Evolutionary conservation across 441 rosid genomes (phyloP), one percentile per base, ranked within the genome.

Genomic region (Kokia cookei): DNA sequence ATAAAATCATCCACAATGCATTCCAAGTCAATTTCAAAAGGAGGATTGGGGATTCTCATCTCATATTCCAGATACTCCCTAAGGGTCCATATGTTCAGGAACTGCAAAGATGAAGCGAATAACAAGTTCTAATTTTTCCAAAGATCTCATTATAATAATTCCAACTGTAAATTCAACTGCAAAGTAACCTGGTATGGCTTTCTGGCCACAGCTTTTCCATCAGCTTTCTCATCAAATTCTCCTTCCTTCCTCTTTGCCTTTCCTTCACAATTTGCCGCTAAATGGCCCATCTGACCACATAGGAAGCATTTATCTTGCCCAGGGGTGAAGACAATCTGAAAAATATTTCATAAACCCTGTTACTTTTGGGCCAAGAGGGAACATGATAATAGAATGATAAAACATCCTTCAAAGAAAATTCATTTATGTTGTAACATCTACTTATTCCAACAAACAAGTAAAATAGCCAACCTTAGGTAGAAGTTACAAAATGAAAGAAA

Each of bases 301-400:
- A 93, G 64, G 84, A 93, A 92, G 89, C 99, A 96, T 80, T 93
- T 96, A 83, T 91, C 94, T 81, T 93, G 98, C 69, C 99, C 98
- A 13, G 99, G 98, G 40, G 96, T 91, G 73, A 92, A 96, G 57
- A 96, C 98, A 80, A 96, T 75, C 99, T 96, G 80, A 67, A 64
- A 64, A 29, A 35, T 69, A 81, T 59, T 80, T 69, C 43, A 45
- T 55, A 72, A 35, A 63, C 64, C 55, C 43, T 19, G 51, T 76
- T 7, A 76, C 22, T 43, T 47, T 29, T 9, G 27, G 57, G 32
- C n/a, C 2, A 29, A 66, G 5, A 57, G 55, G 35, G 13, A 37
- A 51, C 37, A 73, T 13, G 22, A 35, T 48, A 73, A 47, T 29
- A 51, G 10, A 62, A 32, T 2, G 47, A 53, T 51, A 32, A 67